Percentiles rank a stretch among this genome's conserved stretches.
Evolutionary conservation across 192 early-diverging fungal species (phyloP).

Genomic region (Dissophora globulifera): DNA sequence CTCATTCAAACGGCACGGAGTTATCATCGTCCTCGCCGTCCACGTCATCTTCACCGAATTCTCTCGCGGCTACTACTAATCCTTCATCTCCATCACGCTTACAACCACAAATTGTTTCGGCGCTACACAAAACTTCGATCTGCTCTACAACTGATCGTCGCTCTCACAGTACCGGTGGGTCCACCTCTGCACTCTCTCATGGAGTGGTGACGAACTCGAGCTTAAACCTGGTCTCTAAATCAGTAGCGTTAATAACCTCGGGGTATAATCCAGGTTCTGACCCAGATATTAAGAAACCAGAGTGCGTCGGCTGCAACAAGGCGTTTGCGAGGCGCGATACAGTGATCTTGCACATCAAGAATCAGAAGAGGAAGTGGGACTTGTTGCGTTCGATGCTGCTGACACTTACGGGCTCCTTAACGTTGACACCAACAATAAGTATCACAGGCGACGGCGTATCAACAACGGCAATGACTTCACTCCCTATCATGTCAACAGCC

Average conservation of each 20-base stretch:
- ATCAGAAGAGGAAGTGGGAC: constrained; percentile 44
- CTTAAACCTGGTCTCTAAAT: too few relatives aligned
- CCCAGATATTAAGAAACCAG: constrained; percentile 32
- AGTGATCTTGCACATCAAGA: constrained; percentile 47
- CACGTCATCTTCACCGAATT: not conserved
- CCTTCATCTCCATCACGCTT: too few relatives aligned
- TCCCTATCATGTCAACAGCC: too few relatives aligned
- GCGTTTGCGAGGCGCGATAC: constrained; percentile 48
- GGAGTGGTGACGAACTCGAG: too few relatives aligned
- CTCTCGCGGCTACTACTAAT: too few relatives aligned
- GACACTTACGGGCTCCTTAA: not conserved
- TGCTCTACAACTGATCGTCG: too few relatives aligned
- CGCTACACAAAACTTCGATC: too few relatives aligned
- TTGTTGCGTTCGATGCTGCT: constrained; percentile 18
- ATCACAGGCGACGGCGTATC: too few relatives aligned
- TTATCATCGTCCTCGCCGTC: not conserved
- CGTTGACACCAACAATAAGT: not conserved
- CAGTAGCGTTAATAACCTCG: not conserved
- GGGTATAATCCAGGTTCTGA: constrained; percentile 27
- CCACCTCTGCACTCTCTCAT: too few relatives aligned
- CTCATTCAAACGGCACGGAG: not conserved
- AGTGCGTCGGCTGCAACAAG: constrained; percentile 45
- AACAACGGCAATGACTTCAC: too few relatives aligned
- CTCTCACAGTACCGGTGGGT: too few relatives aligned
- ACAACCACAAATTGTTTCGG: too few relatives aligned